Conservation (phyloP, 1,139 yeast species). For the Spencermartinsiella ligniputridi region DNA sequence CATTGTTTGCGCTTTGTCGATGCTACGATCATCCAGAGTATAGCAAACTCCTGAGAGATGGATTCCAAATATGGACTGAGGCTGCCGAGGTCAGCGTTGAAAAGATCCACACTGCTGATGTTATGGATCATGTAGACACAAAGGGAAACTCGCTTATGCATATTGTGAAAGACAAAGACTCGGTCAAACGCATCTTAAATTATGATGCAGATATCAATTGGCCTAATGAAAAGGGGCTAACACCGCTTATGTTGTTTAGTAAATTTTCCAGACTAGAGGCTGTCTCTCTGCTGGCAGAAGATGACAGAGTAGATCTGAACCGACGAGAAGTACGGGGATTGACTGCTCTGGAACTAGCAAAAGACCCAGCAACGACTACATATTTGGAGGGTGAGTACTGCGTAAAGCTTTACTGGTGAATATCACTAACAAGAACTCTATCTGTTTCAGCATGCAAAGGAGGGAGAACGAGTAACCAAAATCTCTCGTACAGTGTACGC, state of each 20-base stretch:
- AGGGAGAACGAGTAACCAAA: slow-evolving; percentile 19
- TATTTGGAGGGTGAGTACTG: slow-evolving; percentile 38
- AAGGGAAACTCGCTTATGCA: slow-evolving; percentile 77
- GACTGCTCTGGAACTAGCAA: slow-evolving; percentile 49
- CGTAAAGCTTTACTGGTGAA: background rate
- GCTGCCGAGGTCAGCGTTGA: slow-evolving; percentile 3
- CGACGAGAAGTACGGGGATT: slow-evolving; percentile 31
- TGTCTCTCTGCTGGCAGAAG: slow-evolving; percentile 36
- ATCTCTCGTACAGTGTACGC: slow-evolving; percentile 28
- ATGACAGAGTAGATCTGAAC: slow-evolving; percentile 28
- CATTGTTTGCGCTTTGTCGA: slow-evolving; percentile 69
- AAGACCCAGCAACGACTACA: slow-evolving; percentile 43
- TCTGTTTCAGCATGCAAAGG: slow-evolving; percentile 17
- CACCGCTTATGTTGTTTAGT: slow-evolving; percentile 69
- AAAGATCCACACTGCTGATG: slow-evolving; percentile 12
- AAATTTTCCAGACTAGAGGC: slow-evolving; percentile 66
- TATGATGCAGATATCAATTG: slow-evolving; percentile 54
- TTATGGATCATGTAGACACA: slow-evolving; percentile 59
- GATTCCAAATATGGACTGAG: slow-evolving; percentile 39
- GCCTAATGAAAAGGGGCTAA: slow-evolving; percentile 52
- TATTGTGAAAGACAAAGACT: slow-evolving; percentile 44
- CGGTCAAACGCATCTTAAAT: slow-evolving; percentile 42
- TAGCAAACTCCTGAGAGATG: slow-evolving; percentile 43
- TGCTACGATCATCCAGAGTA: slow-evolving; percentile 78
- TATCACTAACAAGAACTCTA: slow-evolving; percentile 11